Percentiles rank a stretch among this genome's conserved stretches.
Evolutionary conservation across 2,329 filamentous ascomycete species (phyloP).

Genomic region (Chaetomiaceae sp.): DNA sequence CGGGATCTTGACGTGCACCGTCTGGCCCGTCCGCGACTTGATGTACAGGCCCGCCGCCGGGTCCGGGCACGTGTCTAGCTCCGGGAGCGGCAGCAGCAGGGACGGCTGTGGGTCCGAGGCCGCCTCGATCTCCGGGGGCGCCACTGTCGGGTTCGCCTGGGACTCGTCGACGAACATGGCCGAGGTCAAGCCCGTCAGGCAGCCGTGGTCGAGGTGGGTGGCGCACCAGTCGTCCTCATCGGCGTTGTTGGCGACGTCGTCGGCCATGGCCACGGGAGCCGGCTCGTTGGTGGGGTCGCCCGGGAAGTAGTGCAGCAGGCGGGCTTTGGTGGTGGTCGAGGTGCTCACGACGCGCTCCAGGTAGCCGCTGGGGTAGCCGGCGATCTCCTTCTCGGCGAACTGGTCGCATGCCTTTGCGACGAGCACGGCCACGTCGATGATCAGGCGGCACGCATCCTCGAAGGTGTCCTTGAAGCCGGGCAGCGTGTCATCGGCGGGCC

Average conservation of each 20-base stretch:
- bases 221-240: slow-evolving; percentile 91
- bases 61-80: slow-evolving; percentile 74
- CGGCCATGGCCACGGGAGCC: slow-evolving; percentile 28
- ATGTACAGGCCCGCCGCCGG: slow-evolving; percentile 89
- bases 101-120: slow-evolving; percentile 30
- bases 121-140: slow-evolving; percentile 33
- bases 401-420: slow-evolving; percentile 88
- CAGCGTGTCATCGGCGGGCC: slow-evolving; percentile 66
- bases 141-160: slow-evolving; percentile 27
- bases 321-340: slow-evolving; percentile 84
- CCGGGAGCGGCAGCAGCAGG: slow-evolving; percentile 53
- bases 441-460: slow-evolving; percentile 71
- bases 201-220: slow-evolving; percentile 85
- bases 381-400: slow-evolving; percentile 75
- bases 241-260: slow-evolving; percentile 34
- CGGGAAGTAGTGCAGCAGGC: slow-evolving; percentile 91
- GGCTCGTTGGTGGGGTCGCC: slow-evolving; percentile 36
- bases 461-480: slow-evolving; percentile 72
- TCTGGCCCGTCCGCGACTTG: slow-evolving; percentile 72
- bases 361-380: slow-evolving; percentile 71
- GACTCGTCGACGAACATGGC: slow-evolving; percentile 93
- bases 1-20: slow-evolving; percentile 90
- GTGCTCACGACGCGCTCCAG: slow-evolving; percentile 81
- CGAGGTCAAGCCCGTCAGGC: slow-evolving; percentile 86
- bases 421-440: slow-evolving; percentile 84